Base-by-base conservation (phyloP, 139 green algal species). In the Micromonas commoda region DNA sequence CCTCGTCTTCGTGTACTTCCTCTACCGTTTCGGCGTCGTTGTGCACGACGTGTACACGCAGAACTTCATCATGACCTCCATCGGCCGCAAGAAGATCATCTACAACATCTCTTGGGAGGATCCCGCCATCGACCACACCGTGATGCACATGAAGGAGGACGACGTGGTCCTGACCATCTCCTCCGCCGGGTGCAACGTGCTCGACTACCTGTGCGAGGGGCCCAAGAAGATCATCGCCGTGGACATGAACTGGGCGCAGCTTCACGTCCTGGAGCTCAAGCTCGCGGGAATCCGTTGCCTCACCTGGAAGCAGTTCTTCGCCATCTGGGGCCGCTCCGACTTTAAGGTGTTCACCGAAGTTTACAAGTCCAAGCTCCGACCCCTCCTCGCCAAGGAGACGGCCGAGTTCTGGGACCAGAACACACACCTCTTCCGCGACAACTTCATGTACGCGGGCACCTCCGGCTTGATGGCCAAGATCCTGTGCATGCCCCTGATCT, bases 51-150 rank as follows among this genome's bases (percentile, higher is more conserved):
- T 78, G 29, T 78, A 78, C 72, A 70, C 52, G 24, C 54, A 78
- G 31, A 78, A 78, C 51, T 78, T 78, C 57, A 78, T 78, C 57
- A 78, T 78, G 72, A 78, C 72, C 32, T 68, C 72, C 19, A 78
- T 78, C 29, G 53, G 54, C 1, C 32, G 34, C 20, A 78, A 78
- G 57, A 78, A 68, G 26, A 78, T 99, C 85, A 89, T 99, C 32
- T 99, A 99, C 93, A 97, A 89, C 16, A 89, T 96, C 81, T 95
- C 87, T 37, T 99, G 95, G 95, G 95, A 99, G 87, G 95, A 99
- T 72, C 95, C 95, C 0, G 85, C 89, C 26, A 85, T 88, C 21
- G 91, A 96, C 81, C 91, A 92, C 83, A 79, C 73, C 24, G 73
- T 79, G 79, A 87, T 96, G 86, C 84, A 96, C 74, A 94, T 98